phyloP scores from a whole-genome alignment of 306 rosid genomes.

The Fagus crenata region DNA sequence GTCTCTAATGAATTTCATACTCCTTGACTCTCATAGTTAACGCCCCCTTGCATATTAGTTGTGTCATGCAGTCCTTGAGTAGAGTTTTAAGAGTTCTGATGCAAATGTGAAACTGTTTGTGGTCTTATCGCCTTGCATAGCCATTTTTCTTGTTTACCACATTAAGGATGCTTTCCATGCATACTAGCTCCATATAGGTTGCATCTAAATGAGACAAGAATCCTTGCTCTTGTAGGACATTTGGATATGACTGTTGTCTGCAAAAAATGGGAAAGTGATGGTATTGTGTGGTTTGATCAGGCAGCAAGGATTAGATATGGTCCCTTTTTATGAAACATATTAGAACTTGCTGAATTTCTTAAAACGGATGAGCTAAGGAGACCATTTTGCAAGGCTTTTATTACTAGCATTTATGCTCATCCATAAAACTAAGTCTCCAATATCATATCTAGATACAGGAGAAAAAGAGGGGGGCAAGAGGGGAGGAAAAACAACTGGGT shows the following conservation, averaged over 20 bases:
- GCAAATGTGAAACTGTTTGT: background rate
- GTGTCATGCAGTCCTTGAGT: background rate
- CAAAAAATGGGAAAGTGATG: background rate
- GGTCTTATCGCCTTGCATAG: background rate
- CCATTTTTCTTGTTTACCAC: background rate
- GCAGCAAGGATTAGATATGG: background rate
- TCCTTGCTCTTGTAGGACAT: background rate
- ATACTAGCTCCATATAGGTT: background rate
- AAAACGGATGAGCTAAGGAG: background rate
- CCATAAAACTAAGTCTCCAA: no score
- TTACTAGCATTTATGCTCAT: background rate
- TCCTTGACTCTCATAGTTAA: background rate
- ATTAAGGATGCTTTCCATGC: background rate
- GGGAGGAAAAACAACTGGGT: background rate
- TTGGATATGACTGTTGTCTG: background rate
- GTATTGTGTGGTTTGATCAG: background rate
- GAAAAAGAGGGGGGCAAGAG: no score
- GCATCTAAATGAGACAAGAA: background rate
- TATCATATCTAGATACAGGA: no score
- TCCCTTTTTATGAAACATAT: background rate
- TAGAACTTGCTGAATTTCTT: background rate
- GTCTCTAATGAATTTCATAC: background rate
- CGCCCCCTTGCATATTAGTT: background rate
- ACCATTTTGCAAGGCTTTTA: background rate
- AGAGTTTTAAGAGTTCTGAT: background rate